A percentile compares a stretch with the other conserved stretches of the same genome.
Evolutionary conservation across 345 rosid species (phyloP).

Genomic region (Litchi chinensis): DNA sequence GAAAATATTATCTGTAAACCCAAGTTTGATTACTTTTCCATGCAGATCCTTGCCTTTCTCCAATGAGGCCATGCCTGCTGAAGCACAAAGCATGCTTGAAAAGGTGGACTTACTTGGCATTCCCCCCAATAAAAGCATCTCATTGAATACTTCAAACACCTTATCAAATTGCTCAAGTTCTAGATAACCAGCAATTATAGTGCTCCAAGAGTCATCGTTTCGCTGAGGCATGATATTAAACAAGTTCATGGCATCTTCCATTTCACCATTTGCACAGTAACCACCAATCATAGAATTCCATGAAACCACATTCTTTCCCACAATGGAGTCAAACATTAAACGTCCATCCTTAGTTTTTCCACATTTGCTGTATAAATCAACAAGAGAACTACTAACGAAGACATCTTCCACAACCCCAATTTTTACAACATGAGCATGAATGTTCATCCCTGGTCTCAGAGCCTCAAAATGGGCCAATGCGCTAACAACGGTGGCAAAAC

Average conservation of each 20-base stretch:
- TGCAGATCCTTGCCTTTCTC: constrained; percentile 61
- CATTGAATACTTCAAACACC: constrained; percentile 43
- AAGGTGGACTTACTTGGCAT: constrained; percentile 47
- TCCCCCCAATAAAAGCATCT: constrained; percentile 51
- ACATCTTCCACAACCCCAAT: constrained; percentile 40
- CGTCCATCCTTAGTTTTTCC: constrained; percentile 44
- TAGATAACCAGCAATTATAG: constrained; percentile 52
- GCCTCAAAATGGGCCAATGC: constrained; percentile 44
- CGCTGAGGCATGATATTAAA: constrained; percentile 43
- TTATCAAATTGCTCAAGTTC: constrained; percentile 40
- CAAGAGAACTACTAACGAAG: constrained; percentile 41
- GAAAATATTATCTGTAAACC: constrained; percentile 36
- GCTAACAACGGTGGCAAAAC: constrained; percentile 47
- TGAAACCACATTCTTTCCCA: constrained; percentile 42
- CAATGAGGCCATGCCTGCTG: constrained; percentile 44
- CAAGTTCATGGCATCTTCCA: constrained; percentile 51
- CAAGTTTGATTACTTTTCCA: constrained; percentile 52
- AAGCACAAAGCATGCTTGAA: constrained; percentile 52
- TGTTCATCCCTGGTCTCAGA: constrained; percentile 41
- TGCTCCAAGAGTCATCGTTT: constrained; percentile 48
- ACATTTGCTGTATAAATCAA: constrained; percentile 60
- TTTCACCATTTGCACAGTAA: constrained; percentile 46
- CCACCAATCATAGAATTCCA: constrained; percentile 63
- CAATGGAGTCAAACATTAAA: constrained; percentile 39
- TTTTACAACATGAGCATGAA: constrained; percentile 48